Percentiles rank a stretch among this genome's conserved stretches.
Conservation (phyloP, 139 green algal species). For the Micromonas commoda region DNA sequence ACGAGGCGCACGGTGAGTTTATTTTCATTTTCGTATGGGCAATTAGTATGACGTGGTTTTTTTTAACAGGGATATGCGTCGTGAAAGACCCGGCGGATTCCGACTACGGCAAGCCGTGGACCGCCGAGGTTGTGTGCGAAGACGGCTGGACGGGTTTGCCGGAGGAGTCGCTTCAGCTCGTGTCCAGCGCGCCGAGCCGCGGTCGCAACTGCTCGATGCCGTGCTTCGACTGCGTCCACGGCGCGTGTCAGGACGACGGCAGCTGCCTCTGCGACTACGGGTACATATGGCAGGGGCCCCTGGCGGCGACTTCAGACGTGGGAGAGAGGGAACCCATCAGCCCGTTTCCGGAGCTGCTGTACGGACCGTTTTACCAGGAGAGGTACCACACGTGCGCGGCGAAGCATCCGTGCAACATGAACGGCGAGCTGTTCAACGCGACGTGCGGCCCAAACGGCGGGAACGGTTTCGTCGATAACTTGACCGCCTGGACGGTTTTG, state of each 20-base stretch:
- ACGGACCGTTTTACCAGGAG: not conserved
- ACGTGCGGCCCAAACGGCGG: constrained; percentile 13
- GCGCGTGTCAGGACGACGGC: constrained; percentile 21
- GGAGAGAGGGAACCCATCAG: not conserved
- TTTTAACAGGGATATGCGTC: constrained; percentile 4
- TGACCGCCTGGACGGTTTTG: not conserved
- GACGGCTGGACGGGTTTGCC: constrained; percentile 13
- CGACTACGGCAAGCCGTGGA: constrained; percentile 6
- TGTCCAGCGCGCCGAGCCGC: not conserved
- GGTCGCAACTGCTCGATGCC: constrained; percentile 10
- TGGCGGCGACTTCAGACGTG: not conserved
- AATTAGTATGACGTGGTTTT: too few species aligned
- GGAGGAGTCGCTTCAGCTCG: not conserved
- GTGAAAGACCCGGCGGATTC: not conserved
- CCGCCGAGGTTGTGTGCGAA: constrained; percentile 24
- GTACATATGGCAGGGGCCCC: constrained; percentile 19
- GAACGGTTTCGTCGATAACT: not conserved
- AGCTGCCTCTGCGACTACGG: constrained; percentile 30
- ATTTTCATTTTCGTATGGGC: too few species aligned
- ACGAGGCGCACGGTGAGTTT: constrained; percentile 1
- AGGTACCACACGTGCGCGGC: constrained; percentile 8
- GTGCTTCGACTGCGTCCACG: constrained; percentile 21
- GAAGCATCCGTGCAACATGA: constrained; percentile 26
- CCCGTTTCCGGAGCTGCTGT: constrained; percentile 1
- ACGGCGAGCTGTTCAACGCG: constrained; percentile 27